Base-by-base conservation (phyloP, 352 stramenopile species). In the Phytophthora pinifolia region DNA sequence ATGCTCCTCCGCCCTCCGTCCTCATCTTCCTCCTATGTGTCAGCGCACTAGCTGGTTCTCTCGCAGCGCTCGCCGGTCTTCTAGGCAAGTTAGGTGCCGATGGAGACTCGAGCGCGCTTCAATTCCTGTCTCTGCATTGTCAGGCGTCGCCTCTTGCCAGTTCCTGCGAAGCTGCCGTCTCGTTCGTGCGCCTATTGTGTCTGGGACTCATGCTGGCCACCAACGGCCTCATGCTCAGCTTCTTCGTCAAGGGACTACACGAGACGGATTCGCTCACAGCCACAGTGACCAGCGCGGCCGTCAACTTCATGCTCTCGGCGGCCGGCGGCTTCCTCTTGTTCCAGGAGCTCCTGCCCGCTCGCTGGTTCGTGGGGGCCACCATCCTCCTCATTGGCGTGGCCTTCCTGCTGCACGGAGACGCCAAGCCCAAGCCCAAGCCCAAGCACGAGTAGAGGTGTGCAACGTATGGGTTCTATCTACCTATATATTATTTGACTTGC, bases 231-330 rank as follows among this genome's bases (percentile, higher is more conserved):
- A 94, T 94, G 84, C 73, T 94, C 44, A 74, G 65, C 58, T 92
- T 69, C 65, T 94, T 94, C 42, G 79, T 94, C 51, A 79, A 86
- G 20, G 82, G 82, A 0, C 59, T 94, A 1, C 84, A 94, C 34
- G 82, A 92, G 63, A 92, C 84, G 12, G 84, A 94, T 65, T 94
- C 84, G 15, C 75, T 94, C 17, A 94, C 84, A 1, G 82, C 84
- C 8, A 94, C 84, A 1, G 79, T 94, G 65, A 92, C 84, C 4
- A 92, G 82, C 43, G 75, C 83, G 5, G 72, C 82, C 2, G 70
- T 83, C 35, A 94, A 94, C 68, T 94, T 94, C 44, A 79, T 92
- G 65, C 54, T 92, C 29, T 89, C 84, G 17, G 84, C 82, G 13
- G 66, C 72, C 14, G 64, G 70, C 7, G 84, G 84, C 1, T 55